Conservation (phyloP, 345 rosid species). For the Bruguiera gymnorhiza region DNA sequence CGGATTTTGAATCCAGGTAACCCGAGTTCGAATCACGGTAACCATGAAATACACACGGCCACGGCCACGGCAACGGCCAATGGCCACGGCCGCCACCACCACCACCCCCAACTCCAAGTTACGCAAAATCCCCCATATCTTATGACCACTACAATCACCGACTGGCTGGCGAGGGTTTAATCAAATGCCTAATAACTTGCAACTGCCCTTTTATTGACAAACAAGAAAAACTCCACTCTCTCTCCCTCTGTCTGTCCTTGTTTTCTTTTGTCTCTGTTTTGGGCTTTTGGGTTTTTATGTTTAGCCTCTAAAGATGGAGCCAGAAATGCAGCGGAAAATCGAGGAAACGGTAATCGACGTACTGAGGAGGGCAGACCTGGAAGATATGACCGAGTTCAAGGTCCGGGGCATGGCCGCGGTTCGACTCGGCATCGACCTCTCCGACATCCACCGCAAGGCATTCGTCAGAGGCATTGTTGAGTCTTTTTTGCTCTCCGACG, state of each 20-base stretch:
- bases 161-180: too few species aligned
- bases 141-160: too few species aligned
- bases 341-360: slow-evolving; percentile 53
- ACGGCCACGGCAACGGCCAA: too few species aligned
- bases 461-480: slow-evolving; percentile 59
- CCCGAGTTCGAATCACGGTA: too few species aligned
- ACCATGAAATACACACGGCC: too few species aligned
- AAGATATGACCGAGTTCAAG: slow-evolving; percentile 68
- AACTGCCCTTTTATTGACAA: too few species aligned
- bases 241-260: neutral
- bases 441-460: slow-evolving; percentile 34
- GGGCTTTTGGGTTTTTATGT: neutral
- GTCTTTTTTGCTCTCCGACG: slow-evolving; percentile 46
- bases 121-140: neutral
- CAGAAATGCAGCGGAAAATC: slow-evolving; percentile 33
- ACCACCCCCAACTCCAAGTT: neutral
- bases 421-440: slow-evolving; percentile 59
- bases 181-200: too few species aligned
- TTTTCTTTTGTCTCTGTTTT: neutral
- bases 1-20: too few species aligned
- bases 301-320: slow-evolving; percentile 28
- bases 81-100: too few species aligned
- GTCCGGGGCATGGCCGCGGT: slow-evolving; percentile 53
- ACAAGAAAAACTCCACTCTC: neutral
- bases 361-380: slow-evolving; percentile 55